phyloP scores from a whole-genome alignment of 768 basidiomycete species.

The Hygrocybe punicea region DNA sequence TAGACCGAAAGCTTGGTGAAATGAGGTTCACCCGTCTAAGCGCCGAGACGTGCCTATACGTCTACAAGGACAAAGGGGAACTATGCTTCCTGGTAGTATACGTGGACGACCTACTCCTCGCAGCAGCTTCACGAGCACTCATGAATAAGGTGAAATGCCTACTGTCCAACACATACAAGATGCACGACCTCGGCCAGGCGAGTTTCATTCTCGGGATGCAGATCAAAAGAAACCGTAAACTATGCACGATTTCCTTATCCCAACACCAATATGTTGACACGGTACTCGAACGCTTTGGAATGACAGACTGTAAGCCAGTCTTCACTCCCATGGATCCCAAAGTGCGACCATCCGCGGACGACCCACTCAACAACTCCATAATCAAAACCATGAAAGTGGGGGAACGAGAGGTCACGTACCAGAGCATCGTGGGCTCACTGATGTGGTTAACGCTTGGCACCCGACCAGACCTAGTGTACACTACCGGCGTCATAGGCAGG shows the following conservation, averaged over 20 bases:
- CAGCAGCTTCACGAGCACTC: no score
- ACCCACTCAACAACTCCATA: not conserved
- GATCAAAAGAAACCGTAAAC: conserved; percentile 14
- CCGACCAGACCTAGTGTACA: not conserved
- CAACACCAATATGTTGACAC: conserved; percentile 23
- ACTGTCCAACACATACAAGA: no score
- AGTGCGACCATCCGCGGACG: no score
- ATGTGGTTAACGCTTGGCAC: not conserved
- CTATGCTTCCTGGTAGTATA: no score
- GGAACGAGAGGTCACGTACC: not conserved
- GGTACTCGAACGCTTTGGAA: not conserved
- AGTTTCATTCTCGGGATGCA: conserved; percentile 21
- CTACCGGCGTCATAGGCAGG: not conserved
- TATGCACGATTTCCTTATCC: conserved; percentile 17
- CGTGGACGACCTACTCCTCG: no score
- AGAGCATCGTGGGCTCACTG: no score
- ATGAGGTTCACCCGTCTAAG: conserved; percentile 24
- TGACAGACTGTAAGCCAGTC: no score
- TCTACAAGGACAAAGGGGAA: no score
- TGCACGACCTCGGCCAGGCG: conserved; percentile 15
- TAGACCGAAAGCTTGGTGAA: conserved; percentile 7
- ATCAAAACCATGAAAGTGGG: not conserved
- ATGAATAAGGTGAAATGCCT: no score
- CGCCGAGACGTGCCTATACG: no score
- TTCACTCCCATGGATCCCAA: no score